Conservation (phyloP, 139 green algal species). For the Astrephomene gubernaculifera region DNA sequence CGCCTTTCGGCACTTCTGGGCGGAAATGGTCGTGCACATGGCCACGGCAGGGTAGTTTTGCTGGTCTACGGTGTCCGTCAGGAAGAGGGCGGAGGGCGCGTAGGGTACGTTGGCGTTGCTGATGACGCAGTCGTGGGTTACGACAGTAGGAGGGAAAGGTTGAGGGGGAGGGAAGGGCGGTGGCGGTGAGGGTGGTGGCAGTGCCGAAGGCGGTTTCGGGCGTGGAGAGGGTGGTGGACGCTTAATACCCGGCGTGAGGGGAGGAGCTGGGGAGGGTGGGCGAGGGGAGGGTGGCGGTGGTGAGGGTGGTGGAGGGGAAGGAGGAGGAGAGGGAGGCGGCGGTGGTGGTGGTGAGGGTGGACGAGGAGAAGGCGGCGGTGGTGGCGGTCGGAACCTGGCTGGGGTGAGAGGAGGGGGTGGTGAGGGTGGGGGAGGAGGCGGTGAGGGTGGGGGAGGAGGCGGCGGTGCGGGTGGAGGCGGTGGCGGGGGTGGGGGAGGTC, state of each 20-base stretch:
- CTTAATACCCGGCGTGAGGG: too few relatives aligned
- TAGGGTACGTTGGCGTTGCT: slow-evolving; percentile 8
- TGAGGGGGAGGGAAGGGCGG: background rate
- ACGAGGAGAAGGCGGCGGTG: background rate
- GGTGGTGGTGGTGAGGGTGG: background rate
- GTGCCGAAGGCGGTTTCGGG: background rate
- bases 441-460: background rate
- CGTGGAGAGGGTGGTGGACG: background rate
- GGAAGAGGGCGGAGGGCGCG: background rate
- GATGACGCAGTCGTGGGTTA: slow-evolving; percentile 2
- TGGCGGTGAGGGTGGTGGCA: background rate
- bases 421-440: background rate
- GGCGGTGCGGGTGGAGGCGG: background rate
- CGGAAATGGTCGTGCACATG: slow-evolving; percentile 18
- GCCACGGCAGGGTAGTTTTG: background rate
- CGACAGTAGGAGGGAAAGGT: background rate
- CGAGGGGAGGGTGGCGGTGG: background rate
- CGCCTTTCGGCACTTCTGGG: background rate
- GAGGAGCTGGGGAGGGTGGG: background rate
- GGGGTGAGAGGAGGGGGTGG: background rate
- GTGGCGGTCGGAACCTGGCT: background rate
- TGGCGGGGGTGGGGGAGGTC: background rate
- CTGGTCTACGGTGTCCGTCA: background rate
- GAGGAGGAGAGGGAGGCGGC: background rate
- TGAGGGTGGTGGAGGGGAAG: background rate